These are phyloP conservation scores for Phaeoacremonium minimum DNA, from an alignment of 2,329 filamentous ascomycete genomes.

Conservation along the genomic window DNA sequence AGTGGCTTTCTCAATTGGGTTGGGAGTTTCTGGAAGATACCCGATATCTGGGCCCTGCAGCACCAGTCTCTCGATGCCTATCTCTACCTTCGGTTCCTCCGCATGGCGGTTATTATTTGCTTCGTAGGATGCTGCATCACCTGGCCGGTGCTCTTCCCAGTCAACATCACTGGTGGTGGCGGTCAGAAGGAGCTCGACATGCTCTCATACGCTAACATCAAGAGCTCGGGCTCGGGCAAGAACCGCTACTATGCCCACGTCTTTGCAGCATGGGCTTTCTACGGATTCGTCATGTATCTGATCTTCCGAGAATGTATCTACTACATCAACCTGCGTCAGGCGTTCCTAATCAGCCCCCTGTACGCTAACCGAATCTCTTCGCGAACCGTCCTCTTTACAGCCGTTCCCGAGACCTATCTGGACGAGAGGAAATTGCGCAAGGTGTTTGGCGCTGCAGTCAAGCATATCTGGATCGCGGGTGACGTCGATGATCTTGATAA, in stretches of 20 bases:
- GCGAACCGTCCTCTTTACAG: conserved; percentile 83
- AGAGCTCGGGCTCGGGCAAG: conserved; percentile 34
- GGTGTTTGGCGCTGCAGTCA: conserved; percentile 78
- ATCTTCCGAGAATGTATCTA: conserved; percentile 85
- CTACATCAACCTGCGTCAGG: conserved; percentile 90
- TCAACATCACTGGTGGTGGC: conserved; percentile 79
- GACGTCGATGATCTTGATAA: conserved; percentile 76
- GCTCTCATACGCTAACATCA: conserved; percentile 74
- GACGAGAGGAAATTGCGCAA: conserved; percentile 71
- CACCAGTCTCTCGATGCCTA: conserved; percentile 11
- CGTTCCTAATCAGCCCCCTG: conserved; percentile 80
- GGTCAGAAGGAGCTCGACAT: conserved; percentile 65
- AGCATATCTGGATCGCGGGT: conserved; percentile 78
- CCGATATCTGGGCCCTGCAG: conserved; percentile 64
- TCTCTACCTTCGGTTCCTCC: conserved; percentile 10
- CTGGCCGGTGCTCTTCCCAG: conserved; percentile 80
- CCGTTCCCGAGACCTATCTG: conserved; percentile 75
- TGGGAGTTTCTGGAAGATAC: conserved; percentile 58
- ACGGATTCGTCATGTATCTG: conserved; percentile 82
- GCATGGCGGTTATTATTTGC: conserved; percentile 44
- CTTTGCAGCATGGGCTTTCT: conserved; percentile 78
- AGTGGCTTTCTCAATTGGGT: conserved; percentile 66
- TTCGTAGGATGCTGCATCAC: conserved; percentile 80
- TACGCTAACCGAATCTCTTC: conserved; percentile 86
- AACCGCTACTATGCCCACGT: conserved; percentile 77